Percentiles rank a stretch among this genome's conserved stretches.
Conservation (phyloP, 495 filamentous ascomycete species). For the Letharia columbiana region DNA sequence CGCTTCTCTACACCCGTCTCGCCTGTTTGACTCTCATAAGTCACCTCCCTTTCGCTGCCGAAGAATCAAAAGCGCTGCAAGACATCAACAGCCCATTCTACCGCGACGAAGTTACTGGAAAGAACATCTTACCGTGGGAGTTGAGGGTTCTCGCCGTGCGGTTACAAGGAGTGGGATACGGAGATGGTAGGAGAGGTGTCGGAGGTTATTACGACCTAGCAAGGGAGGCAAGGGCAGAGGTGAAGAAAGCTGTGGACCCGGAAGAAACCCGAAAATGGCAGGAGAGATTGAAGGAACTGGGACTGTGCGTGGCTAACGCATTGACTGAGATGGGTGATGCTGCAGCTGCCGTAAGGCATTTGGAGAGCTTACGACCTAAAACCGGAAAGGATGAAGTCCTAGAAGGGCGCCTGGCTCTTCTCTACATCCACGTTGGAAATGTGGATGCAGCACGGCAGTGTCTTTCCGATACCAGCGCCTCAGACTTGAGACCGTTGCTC, state of each 20-base stretch:
- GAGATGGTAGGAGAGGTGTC: slow-evolving; percentile 74
- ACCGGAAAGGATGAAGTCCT: slow-evolving; percentile 26
- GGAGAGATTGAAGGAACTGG: slow-evolving; percentile 59
- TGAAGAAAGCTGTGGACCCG: slow-evolving; percentile 32
- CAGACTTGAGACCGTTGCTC: slow-evolving; percentile 53
- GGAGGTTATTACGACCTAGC: slow-evolving; percentile 84
- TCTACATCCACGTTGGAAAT: slow-evolving; percentile 71
- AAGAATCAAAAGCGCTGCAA: slow-evolving; percentile 75
- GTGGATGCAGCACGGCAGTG: slow-evolving; percentile 53
- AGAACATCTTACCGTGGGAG: slow-evolving; percentile 61
- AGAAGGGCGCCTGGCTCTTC: slow-evolving; percentile 48
- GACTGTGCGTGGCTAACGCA: slow-evolving; percentile 67
- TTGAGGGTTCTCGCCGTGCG: slow-evolving; percentile 72
- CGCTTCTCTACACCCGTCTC: slow-evolving; percentile 71
- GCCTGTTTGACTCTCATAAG: slow-evolving; percentile 70
- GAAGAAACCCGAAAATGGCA: slow-evolving; percentile 55
- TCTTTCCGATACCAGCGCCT: slow-evolving; percentile 30
- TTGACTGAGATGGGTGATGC: slow-evolving; percentile 89
- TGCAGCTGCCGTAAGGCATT: slow-evolving; percentile 60
- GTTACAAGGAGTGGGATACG: slow-evolving; percentile 75
- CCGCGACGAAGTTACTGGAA: slow-evolving; percentile 45
- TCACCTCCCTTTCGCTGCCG: slow-evolving; percentile 63
- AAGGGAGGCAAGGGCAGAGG: slow-evolving; percentile 55
- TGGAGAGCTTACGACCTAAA: slow-evolving; percentile 38
- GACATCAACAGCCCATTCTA: slow-evolving; percentile 67